Conservation (phyloP, 352 stramenopile genomes). For the Aphanomyces euteiches region DNA sequence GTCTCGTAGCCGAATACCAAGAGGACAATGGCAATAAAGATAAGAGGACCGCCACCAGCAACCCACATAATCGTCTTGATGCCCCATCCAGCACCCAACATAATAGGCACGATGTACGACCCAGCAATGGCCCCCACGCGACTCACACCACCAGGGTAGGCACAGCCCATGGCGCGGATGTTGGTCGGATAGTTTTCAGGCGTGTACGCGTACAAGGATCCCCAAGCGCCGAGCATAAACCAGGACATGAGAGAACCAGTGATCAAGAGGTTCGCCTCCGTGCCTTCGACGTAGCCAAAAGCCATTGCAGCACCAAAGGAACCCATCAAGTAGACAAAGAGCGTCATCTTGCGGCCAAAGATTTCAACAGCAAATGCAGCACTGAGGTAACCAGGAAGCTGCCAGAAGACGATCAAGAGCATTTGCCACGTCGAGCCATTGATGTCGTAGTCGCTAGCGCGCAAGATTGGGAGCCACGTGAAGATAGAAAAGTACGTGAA, state of each 20-base stretch:
- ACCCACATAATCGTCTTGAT: conserved; percentile 33
- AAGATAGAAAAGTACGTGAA: conserved; percentile 75
- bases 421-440: conserved; percentile 52
- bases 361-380: conserved; percentile 52
- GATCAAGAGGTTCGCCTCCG: conserved; percentile 44
- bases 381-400: conserved; percentile 59
- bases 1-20: conserved; percentile 32
- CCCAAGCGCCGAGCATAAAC: conserved; percentile 34
- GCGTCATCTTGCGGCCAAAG: conserved; percentile 49
- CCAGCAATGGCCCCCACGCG: conserved; percentile 34
- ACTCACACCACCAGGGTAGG: conserved; percentile 31
- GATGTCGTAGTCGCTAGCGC: conserved; percentile 58
- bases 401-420: conserved; percentile 58
- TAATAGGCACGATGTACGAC: conserved; percentile 33
- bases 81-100: conserved; percentile 19
- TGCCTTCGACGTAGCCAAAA: conserved; percentile 55
- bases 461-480: conserved; percentile 54
- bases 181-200: conserved; percentile 35
- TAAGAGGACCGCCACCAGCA: conserved; percentile 17
- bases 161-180: conserved; percentile 31
- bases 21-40: conserved; percentile 22
- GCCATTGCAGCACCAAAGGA: conserved; percentile 52
- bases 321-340: conserved; percentile 51
- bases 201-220: conserved; percentile 35
- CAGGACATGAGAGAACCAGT: conserved; percentile 25